These are phyloP conservation scores for Plenodomus lindquistii DNA, from an alignment of 2,329 filamentous ascomycete genomes.

Conservation along the genomic window DNA sequence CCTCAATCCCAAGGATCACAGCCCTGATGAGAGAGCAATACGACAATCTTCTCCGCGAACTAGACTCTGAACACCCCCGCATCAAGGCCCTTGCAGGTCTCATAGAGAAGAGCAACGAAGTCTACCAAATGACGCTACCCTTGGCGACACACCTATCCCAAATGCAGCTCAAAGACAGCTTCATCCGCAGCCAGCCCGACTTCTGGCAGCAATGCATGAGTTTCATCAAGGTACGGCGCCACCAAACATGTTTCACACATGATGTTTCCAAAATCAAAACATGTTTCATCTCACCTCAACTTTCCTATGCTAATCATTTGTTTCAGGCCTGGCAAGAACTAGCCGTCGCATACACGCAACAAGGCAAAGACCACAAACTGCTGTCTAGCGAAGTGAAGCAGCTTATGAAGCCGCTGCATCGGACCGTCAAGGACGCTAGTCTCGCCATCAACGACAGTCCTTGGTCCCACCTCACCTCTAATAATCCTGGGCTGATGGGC, in stretches of 20 bases:
- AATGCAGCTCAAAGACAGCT: conserved; percentile 85
- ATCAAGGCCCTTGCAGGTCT: conserved; percentile 57
- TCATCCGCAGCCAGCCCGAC: conserved; percentile 66
- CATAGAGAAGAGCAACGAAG: conserved; percentile 70
- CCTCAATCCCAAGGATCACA: conserved; percentile 63
- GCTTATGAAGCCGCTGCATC: conserved; percentile 79
- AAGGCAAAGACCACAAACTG: conserved; percentile 50
- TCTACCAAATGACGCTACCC: conserved; percentile 73
- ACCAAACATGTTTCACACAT: conserved; percentile 8
- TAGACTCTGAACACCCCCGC: conserved; percentile 40
- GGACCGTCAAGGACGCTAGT: conserved; percentile 78
- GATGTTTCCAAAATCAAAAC: too few species aligned
- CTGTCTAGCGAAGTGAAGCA: conserved; percentile 69
- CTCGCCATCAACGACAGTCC: conserved; percentile 70
- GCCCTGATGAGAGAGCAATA: conserved; percentile 33
- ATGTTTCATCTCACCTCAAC: conserved; percentile 12
- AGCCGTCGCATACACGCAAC: conserved; percentile 48
- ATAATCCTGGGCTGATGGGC: conserved; percentile 30
- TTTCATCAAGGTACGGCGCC: conserved; percentile 61
- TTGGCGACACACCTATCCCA: conserved; percentile 73
- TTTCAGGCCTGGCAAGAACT: conserved; percentile 68
- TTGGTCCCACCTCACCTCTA: conserved; percentile 61
- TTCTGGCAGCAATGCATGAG: conserved; percentile 74
- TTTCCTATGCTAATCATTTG: conserved; percentile 41
- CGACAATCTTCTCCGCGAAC: conserved; percentile 32